Evolutionary conservation across 192 early-diverging fungal genomes (phyloP), one percentile per base, ranked within the genome.

Genomic region (Fimicolochytrium jonesii): DNA sequence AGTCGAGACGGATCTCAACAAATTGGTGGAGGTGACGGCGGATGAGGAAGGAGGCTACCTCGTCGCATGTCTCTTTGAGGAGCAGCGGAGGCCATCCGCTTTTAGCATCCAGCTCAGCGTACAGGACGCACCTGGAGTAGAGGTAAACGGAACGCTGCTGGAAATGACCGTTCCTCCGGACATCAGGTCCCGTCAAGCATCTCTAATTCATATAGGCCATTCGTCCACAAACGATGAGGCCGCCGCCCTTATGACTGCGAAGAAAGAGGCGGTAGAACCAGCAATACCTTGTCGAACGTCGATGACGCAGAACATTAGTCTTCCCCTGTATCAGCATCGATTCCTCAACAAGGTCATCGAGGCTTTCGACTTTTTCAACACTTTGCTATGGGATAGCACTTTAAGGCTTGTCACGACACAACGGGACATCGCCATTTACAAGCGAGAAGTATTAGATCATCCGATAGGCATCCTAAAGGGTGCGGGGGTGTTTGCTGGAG

Each of bases 391-490:
- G 18, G 55, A 66, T 48, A 17, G 39, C 28, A 22, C 44, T 4
- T 66, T 66, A 37, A 28, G 35, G 22, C 45, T 20, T 20, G 53
- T 57, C 32, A 11, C 37, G 20, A 58, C 54, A 4, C 56, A 56
- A 42, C 56, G 48, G 64, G 23, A 44, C n/a, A 32, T 66, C n/a
- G 41, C 39, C 18, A 47, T 66, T 7, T 66, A 20, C 29, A 20
- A 56, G 17, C 43, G 39, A 45, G 61, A 64, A 20, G 61, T 64
- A 9, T 13, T 39, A 15, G 60, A 51, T 18, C 64, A 66, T 34
- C 64, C 64, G 3, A 32, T 49, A 13, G 64, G 64, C 15, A 43
- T 58, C 23, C 32, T 57, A 13, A 66, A 58, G 48, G 64, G 64
- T 10, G 55, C 58, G 7, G 64, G 54, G 1, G 31, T 25, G 13